Evolutionary conservation across 129 eudicot species (phyloP), one percentile per base, ranked within the genome.

Genomic region (Solidago caesia): DNA sequence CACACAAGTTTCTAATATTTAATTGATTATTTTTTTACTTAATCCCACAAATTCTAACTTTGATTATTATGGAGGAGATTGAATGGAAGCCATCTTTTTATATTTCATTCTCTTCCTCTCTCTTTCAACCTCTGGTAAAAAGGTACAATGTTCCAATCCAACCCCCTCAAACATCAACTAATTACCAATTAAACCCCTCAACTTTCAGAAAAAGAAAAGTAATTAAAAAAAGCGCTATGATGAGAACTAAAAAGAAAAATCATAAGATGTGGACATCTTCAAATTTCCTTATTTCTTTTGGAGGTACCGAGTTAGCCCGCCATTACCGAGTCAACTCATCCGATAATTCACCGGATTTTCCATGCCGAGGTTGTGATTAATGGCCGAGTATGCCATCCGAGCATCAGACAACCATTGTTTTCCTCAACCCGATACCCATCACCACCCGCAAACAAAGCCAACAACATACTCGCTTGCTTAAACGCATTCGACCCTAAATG

Each of bases 331-430:
- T 70, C n/a, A 21, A 82, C 81, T 84, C 86, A 52, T 29, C 52
- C 12, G 14, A 12, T 45, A 58, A 62, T 64, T 80, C 69, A 85
- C 71, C 77, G 73, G 73, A 92, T 74, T 75, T 74, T 88, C 98
- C 98, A 92, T 0, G 98, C 98, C 8, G 98, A 90, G 71, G 96
- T 90, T 5, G 95, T 73, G 27, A 92, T 86, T 29, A 92, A 82
- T 0, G 98, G 92, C 61, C 98, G 80, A 11, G 89, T 88, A 26
- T 92, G 98, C 98, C 98, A 92, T 6, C 98, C 96, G 67, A 92
- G 62, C 96, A 87, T 89, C 86, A 92, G 72, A 78, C 98, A 89
- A 60, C 98, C 98, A 12, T 83, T 51, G 11, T 81, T 72, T 58
- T 89, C 96, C 43, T 81, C 96, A 63, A 89, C 96, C 2, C 87